These are phyloP conservation scores for Leccinum uliginosum DNA, from an alignment of 768 basidiomycete species.

Conservation along the genomic window DNA sequence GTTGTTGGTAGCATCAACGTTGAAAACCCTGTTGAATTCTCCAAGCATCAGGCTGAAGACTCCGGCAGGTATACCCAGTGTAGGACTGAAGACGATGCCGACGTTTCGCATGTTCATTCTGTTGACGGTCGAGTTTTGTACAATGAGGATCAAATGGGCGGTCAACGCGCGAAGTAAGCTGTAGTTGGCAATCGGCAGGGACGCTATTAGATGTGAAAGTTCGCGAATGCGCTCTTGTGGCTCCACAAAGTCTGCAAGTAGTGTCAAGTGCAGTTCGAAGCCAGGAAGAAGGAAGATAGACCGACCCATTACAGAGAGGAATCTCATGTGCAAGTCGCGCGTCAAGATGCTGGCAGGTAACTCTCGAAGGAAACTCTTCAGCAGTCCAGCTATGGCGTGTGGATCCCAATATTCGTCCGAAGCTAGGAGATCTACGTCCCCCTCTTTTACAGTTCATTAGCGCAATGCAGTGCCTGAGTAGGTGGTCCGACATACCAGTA, in stretches of 20 bases:
- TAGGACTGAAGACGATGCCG: conserved; percentile 97
- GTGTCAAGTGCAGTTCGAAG: conserved; percentile 10
- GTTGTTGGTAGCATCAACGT: conserved; percentile 50
- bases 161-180: conserved; percentile 90
- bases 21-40: conserved; percentile 92
- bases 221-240: conserved; percentile 85
- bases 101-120: conserved; percentile 99
- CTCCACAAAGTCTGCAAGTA: conserved; percentile 73
- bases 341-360: conserved; percentile 91
- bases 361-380: conserved; percentile 92
- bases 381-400: conserved; percentile 91
- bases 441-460: conserved; percentile 52
- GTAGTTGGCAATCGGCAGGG: conserved; percentile 89
- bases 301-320: conserved; percentile 91
- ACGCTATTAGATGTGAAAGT: conserved; percentile 79
- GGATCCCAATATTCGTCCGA: conserved; percentile 96
- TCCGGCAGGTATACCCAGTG: conserved; percentile 95
- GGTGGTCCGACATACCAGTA: conserved; percentile 48
- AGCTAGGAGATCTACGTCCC: conserved; percentile 87
- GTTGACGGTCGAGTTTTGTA: conserved; percentile 84
- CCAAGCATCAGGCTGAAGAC: conserved; percentile 93
- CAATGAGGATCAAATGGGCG: conserved; percentile 91
- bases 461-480: conserved; percentile 2
- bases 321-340: conserved; percentile 83
- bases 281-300: conserved; percentile 11